phyloP scores from a whole-genome alignment of 1,139 yeast genomes.

The Diutina scorzettiae region DNA sequence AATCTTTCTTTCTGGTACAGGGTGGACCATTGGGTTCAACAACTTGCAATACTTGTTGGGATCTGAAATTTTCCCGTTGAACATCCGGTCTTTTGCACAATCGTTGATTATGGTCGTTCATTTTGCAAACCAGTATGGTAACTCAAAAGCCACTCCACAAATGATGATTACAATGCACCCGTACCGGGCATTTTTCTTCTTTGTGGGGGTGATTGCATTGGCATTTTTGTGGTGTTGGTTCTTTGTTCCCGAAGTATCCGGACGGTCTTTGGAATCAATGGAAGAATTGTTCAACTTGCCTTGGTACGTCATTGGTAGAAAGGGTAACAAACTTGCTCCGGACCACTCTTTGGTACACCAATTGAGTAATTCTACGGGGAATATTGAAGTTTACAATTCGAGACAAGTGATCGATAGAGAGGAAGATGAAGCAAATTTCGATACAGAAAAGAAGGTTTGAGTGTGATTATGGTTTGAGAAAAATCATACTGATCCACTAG shows the following conservation, averaged over 20 bases:
- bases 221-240: conserved; percentile 40
- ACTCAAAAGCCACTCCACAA: conserved; percentile 44
- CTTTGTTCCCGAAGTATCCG: conserved; percentile 42
- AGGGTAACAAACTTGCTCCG: conserved; percentile 38
- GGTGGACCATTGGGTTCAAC: conserved; percentile 57
- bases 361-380: conserved; percentile 9
- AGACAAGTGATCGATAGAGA: background rate
- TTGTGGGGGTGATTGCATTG: conserved; percentile 29
- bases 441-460: too few species aligned
- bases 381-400: background rate
- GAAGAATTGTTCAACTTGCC: conserved; percentile 47
- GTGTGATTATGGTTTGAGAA: too few species aligned
- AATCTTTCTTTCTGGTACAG: conserved; percentile 40
- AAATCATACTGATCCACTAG: too few species aligned
- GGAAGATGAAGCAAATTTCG: background rate
- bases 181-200: conserved; percentile 45
- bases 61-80: conserved; percentile 47
- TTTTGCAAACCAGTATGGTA: conserved; percentile 48
- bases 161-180: conserved; percentile 37
- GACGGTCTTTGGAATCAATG: conserved; percentile 43
- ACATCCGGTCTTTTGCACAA: conserved; percentile 42
- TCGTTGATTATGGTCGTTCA: conserved; percentile 46
- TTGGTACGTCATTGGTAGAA: conserved; percentile 46
- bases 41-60: conserved; percentile 46
- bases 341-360: conserved; percentile 37